Conservation (phyloP, 352 stramenopile genomes). For the Globisporangium paroecandrum region DNA sequence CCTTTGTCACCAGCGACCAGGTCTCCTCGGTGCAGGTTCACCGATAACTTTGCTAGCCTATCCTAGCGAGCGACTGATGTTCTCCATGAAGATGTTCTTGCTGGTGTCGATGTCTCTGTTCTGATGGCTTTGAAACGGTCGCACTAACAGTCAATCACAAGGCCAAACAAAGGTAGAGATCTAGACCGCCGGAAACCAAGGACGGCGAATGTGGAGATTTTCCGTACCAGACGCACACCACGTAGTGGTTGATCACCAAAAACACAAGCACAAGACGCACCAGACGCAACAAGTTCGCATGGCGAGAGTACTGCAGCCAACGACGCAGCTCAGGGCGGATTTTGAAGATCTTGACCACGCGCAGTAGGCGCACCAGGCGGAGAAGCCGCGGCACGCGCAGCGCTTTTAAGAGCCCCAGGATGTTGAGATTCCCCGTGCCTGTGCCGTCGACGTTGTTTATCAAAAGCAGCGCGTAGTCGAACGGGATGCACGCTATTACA, state of each 20-base stretch:
- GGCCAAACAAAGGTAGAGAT: no score
- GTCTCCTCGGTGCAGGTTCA: no score
- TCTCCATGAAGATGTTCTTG: no score
- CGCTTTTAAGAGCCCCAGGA: constrained; percentile 66
- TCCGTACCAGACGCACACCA: constrained; percentile 71
- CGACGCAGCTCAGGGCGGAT: constrained; percentile 65
- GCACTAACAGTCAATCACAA: no score
- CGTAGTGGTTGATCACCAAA: constrained; percentile 74
- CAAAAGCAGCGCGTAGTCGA: constrained; percentile 57
- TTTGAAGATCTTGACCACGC: constrained; percentile 70
- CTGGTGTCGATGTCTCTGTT: no score
- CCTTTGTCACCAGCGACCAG: no score
- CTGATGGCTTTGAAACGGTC: no score
- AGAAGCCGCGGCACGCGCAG: constrained; percentile 65
- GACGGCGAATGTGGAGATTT: no score
- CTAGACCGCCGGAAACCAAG: no score
- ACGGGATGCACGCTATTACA: constrained; percentile 69
- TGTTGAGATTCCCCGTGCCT: constrained; percentile 40
- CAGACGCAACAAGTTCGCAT: constrained; percentile 71
- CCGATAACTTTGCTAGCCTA: no score
- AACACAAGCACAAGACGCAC: constrained; percentile 65
- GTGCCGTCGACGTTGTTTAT: constrained; percentile 42
- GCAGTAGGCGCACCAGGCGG: constrained; percentile 61
- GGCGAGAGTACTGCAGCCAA: constrained; percentile 81
- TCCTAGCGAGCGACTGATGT: no score